These are phyloP conservation scores for Fragilariopsis cylindrus DNA, from an alignment of 108 stramenopile species.

Conservation along the genomic window DNA sequence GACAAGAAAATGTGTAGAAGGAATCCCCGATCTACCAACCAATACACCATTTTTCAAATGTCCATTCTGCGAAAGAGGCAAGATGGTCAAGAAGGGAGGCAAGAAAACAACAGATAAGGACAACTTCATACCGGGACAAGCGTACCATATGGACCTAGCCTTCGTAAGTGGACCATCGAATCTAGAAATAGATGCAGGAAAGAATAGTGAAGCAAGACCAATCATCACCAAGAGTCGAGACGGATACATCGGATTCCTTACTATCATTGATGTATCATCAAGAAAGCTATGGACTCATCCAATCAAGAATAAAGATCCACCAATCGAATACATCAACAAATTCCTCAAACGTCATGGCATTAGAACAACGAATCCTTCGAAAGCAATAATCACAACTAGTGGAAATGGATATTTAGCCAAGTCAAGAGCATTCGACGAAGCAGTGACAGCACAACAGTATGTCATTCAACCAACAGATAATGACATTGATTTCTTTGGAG, in stretches of 20 bases:
- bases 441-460: background rate
- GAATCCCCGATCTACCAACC: background rate
- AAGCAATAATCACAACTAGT: background rate
- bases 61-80: background rate
- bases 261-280: slow-evolving; percentile 5
- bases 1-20: background rate
- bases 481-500: background rate
- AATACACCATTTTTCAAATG: background rate
- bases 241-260: background rate
- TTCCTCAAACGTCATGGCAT: slow-evolving; percentile 6
- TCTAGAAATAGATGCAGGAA: background rate
- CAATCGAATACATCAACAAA: slow-evolving; percentile 8
- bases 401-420: background rate
- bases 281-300: slow-evolving; percentile 1
- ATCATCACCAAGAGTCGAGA: slow-evolving; percentile 4
- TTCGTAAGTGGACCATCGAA: slow-evolving; percentile 20
- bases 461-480: background rate
- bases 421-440: background rate
- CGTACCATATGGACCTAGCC: slow-evolving; percentile 14
- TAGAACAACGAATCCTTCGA: background rate
- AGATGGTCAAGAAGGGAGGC: background rate
- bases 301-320: background rate
- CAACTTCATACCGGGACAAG: background rate
- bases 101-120: background rate
- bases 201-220: background rate